These are phyloP conservation scores for Skeletonema tropicum DNA, from an alignment of 108 stramenopile species.

Conservation along the genomic window DNA sequence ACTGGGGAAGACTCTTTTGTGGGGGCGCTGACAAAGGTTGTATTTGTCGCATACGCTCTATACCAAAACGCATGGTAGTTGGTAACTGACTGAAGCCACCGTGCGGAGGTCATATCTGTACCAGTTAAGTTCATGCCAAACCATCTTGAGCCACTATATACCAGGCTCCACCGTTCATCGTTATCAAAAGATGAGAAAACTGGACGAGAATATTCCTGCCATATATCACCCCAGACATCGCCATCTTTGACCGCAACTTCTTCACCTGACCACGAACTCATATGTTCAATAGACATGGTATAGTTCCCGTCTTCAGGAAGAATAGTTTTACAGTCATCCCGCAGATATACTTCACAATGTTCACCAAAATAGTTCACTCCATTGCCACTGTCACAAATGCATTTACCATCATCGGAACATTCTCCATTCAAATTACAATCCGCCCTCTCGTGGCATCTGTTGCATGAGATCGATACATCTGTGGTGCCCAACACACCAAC, in stretches of 20 bases:
- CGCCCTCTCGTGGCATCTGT: neutral
- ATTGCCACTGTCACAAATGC: neutral
- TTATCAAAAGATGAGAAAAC: neutral
- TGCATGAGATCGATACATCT: neutral
- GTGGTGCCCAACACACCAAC: neutral
- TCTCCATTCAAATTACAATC: slow-evolving; percentile 2
- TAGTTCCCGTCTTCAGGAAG: neutral
- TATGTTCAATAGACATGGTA: slow-evolving; percentile 1
- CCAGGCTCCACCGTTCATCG: neutral
- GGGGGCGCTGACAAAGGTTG: slow-evolving; percentile 5
- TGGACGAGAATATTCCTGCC: slow-evolving; percentile 8
- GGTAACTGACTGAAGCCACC: neutral
- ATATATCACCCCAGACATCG: neutral
- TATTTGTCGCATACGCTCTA: neutral
- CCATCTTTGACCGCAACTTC: neutral
- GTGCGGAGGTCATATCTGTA: neutral
- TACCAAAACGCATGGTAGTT: slow-evolving; percentile 7
- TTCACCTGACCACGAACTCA: neutral
- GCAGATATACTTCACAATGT: neutral
- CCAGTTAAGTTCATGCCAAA: slow-evolving; percentile 6
- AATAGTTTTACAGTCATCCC: slow-evolving; percentile 1
- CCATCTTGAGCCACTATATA: neutral
- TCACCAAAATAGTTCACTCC: slow-evolving; percentile 1
- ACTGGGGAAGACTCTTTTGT: slow-evolving; percentile 9
- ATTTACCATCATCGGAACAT: neutral